Percentiles rank a stretch among this genome's conserved stretches.
Evolutionary conservation across 2,329 filamentous ascomycete genomes (phyloP).

Genomic region (Ascochyta viciae-villosae): DNA sequence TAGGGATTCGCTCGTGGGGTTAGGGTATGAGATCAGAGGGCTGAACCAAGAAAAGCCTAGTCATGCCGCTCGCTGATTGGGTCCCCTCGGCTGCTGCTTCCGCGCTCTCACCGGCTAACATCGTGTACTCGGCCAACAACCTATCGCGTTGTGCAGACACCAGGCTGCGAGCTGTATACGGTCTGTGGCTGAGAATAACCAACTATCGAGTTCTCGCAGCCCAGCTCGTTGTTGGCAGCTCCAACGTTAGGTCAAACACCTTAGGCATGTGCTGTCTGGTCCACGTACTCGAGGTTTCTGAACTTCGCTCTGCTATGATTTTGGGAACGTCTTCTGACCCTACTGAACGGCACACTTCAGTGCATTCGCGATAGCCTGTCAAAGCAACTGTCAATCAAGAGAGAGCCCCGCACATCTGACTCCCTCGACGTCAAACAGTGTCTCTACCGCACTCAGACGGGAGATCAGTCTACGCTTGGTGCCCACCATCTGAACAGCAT

Average conservation of each 20-base stretch:
- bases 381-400: not conserved
- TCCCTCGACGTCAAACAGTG: not conserved
- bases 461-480: not conserved
- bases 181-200: not conserved
- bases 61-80: slow-evolving; percentile 28
- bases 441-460: not conserved
- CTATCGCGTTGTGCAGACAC: not conserved
- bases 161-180: not conserved
- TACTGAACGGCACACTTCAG: not conserved
- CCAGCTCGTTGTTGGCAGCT: not conserved
- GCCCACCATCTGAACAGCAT: not conserved
- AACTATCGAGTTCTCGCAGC: not conserved
- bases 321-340: not conserved
- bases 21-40: slow-evolving; percentile 39
- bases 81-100: not conserved
- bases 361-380: not conserved
- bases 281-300: not conserved
- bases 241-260: not conserved
- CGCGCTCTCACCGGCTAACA: slow-evolving; percentile 4
- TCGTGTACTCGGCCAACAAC: not conserved
- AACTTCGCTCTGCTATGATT: not conserved
- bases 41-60: slow-evolving; percentile 34
- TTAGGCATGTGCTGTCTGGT: not conserved
- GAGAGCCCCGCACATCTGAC: not conserved
- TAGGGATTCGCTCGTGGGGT: slow-evolving; percentile 31